These are phyloP conservation scores for Calonectria leucothoes DNA, from an alignment of 2,329 filamentous ascomycete genomes.

Conservation along the genomic window DNA sequence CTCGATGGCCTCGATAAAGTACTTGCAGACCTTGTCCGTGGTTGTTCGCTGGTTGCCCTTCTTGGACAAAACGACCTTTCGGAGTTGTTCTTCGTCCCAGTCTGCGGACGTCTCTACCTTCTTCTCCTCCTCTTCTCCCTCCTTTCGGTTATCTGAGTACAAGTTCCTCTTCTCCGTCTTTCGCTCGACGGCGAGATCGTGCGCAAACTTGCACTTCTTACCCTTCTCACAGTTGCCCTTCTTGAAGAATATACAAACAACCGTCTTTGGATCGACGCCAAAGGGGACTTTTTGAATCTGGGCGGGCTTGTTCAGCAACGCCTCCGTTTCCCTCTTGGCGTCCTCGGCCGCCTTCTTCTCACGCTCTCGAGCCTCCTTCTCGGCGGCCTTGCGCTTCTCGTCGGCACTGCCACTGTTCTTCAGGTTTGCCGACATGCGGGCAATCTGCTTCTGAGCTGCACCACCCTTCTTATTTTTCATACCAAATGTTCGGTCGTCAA, in stretches of 20 bases:
- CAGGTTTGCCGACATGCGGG: conserved; percentile 80
- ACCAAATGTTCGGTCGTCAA: conserved; percentile 97
- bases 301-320: conserved; percentile 89
- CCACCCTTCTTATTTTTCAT: conserved; percentile 99
- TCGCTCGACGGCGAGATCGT: conserved; percentile 88
- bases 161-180: conserved; percentile 93
- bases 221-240: conserved; percentile 98
- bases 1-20: conserved; percentile 95
- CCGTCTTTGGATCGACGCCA: conserved; percentile 97
- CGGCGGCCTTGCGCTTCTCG: conserved; percentile 82
- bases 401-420: conserved; percentile 83
- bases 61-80: conserved; percentile 91
- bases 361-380: conserved; percentile 76
- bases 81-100: conserved; percentile 97
- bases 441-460: conserved; percentile 89
- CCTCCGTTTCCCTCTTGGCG: conserved; percentile 82
- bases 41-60: conserved; percentile 96
- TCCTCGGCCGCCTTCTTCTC: conserved; percentile 93
- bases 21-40: conserved; percentile 99
- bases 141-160: conserved; percentile 84
- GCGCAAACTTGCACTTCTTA: conserved; percentile 97
- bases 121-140: conserved; percentile 76
- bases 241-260: conserved; percentile 96
- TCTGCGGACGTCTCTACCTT: conserved; percentile 93
- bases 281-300: conserved; percentile 99